Conservation (phyloP, 352 stramenopile species). For the Thalassiosira exigua region DNA sequence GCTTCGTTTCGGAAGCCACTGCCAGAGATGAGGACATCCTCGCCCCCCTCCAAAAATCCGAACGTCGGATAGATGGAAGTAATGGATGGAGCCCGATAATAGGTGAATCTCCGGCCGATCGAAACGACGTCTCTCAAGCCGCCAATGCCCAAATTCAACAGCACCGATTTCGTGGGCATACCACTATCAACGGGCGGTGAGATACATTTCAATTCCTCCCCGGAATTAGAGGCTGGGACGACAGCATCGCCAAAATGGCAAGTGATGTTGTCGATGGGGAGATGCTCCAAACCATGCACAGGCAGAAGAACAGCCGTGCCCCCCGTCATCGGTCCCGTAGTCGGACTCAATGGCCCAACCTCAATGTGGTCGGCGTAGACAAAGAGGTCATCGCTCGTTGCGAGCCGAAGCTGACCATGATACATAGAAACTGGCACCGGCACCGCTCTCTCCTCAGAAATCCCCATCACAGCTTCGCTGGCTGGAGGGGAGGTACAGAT, state of each 20-base stretch:
- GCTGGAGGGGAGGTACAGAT: slow-evolving; percentile 43
- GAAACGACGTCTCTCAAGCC: slow-evolving; percentile 39
- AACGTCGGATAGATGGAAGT: slow-evolving; percentile 42
- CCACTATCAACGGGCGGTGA: slow-evolving; percentile 26
- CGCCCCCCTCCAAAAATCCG: slow-evolving; percentile 64
- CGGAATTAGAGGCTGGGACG: slow-evolving; percentile 22
- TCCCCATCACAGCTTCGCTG: slow-evolving; percentile 3
- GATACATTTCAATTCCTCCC: slow-evolving; percentile 40
- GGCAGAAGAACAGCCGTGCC: slow-evolving; percentile 48
- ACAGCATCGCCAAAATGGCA: slow-evolving; percentile 60
- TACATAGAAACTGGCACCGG: slow-evolving; percentile 39
- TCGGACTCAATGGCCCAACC: slow-evolving; percentile 39
- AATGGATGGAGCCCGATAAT: slow-evolving; percentile 43
- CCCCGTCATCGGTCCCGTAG: slow-evolving; percentile 48
- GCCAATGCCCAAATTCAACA: slow-evolving; percentile 54
- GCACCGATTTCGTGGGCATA: slow-evolving; percentile 22
- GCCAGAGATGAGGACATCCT: slow-evolving; percentile 54
- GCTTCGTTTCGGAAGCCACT: slow-evolving; percentile 47
- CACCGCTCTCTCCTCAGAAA: not conserved
- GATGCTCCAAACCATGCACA: slow-evolving; percentile 22
- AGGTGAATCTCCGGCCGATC: slow-evolving; percentile 54
- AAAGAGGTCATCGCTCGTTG: slow-evolving; percentile 51
- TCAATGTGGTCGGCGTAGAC: slow-evolving; percentile 50
- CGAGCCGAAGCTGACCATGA: slow-evolving; percentile 43
- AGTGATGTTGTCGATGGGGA: slow-evolving; percentile 34